Conservation (phyloP, 768 basidiomycete species). For the Hemileccinum impolitum region DNA sequence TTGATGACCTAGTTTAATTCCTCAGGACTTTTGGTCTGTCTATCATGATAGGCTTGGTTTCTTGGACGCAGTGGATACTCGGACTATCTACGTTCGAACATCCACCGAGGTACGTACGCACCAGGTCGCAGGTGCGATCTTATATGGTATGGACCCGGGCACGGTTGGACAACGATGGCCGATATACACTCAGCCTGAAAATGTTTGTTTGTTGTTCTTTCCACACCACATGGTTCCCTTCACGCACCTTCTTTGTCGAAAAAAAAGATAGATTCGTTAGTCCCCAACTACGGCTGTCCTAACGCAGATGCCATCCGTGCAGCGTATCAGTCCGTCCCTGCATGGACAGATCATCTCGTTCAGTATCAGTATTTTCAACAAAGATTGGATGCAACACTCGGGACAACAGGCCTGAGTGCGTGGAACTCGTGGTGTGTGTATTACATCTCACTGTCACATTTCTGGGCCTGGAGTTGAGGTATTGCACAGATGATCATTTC, state of each 20-base stretch:
- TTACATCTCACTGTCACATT: neutral
- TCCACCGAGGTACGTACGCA: slow-evolving; percentile 46
- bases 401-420: slow-evolving; percentile 36
- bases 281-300: slow-evolving; percentile 44
- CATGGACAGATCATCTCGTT: slow-evolving; percentile 44
- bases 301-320: slow-evolving; percentile 37
- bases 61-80: slow-evolving; percentile 31
- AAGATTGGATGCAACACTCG: slow-evolving; percentile 37
- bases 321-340: slow-evolving; percentile 42
- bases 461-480: neutral
- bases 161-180: slow-evolving; percentile 33
- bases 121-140: slow-evolving; percentile 43
- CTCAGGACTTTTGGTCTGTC: slow-evolving; percentile 47
- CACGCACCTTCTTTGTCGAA: too few species aligned
- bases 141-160: slow-evolving; percentile 43
- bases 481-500: slow-evolving; percentile 37
- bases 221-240: neutral
- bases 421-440: slow-evolving; percentile 50
- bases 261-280: slow-evolving; percentile 48
- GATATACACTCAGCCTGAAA: slow-evolving; percentile 40
- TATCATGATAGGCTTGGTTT: slow-evolving; percentile 38
- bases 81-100: slow-evolving; percentile 42
- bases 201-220: slow-evolving; percentile 27
- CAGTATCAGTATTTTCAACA: slow-evolving; percentile 35
- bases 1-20: neutral